A percentile compares a stretch with the other conserved stretches of the same genome.
phyloP scores from a whole-genome alignment of 1,139 yeast species.

The Nakaseomyces glabratus region DNA sequence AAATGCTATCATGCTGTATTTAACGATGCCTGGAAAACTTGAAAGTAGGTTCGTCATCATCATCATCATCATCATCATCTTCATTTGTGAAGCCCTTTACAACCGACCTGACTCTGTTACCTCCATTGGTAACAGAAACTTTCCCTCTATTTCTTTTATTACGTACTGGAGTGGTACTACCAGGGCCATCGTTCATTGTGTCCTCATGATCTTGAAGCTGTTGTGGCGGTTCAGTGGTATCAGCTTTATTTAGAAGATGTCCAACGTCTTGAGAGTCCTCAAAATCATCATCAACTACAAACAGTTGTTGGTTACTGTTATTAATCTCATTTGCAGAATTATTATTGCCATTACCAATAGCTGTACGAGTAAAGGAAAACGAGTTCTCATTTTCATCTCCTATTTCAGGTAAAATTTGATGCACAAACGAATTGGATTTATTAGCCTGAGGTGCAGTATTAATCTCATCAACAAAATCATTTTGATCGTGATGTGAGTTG shows the following conservation, averaged over 20 bases:
- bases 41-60: constrained; percentile 33
- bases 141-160: too few species aligned
- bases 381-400: too few species aligned
- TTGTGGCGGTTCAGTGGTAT: not conserved
- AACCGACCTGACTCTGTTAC: not conserved
- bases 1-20: constrained; percentile 1
- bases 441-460: not conserved
- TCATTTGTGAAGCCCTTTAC: not conserved
- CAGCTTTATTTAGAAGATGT: not conserved
- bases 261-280: constrained; percentile 1
- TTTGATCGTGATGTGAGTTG: constrained; percentile 11
- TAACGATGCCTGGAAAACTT: constrained; percentile 28
- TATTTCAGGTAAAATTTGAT: too few species aligned
- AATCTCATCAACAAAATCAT: constrained; percentile 6
- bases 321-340: constrained; percentile 1
- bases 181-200: not conserved
- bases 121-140: not conserved
- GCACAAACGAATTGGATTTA: constrained; percentile 5
- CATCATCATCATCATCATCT: constrained; percentile 14
- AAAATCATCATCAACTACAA: constrained; percentile 4
- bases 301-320: constrained; percentile 1
- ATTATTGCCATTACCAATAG: constrained; percentile 1
- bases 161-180: not conserved
- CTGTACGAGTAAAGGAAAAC: constrained; percentile 5
- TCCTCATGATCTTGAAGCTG: not conserved